These are phyloP conservation scores for Trichoderma sp. DNA, from an alignment of 2,329 filamentous ascomycete genomes.

Conservation along the genomic window DNA sequence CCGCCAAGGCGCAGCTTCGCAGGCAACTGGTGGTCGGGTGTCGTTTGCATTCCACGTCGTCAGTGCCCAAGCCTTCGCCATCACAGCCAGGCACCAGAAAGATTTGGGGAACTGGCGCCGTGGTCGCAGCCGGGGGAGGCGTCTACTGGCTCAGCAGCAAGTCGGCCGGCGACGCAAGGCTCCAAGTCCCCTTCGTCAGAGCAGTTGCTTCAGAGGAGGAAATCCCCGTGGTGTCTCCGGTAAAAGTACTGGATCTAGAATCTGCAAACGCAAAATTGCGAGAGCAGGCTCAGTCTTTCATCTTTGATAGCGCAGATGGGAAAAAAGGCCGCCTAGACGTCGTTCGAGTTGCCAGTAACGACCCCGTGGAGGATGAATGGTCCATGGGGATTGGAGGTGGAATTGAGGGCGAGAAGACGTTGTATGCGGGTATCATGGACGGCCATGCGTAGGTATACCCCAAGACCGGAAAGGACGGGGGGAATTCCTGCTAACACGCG, in stretches of 20 bases:
- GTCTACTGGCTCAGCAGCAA: neutral
- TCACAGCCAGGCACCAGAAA: neutral
- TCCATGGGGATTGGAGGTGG: slow-evolving; percentile 39
- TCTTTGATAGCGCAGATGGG: slow-evolving; percentile 36
- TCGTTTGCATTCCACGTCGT: neutral
- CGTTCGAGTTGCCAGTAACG: slow-evolving; percentile 42
- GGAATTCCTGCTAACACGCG: neutral
- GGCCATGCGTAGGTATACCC: slow-evolving; percentile 49
- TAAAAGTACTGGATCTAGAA: slow-evolving; percentile 35
- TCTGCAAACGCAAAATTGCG: slow-evolving; percentile 40
- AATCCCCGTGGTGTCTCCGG: slow-evolving; percentile 36
- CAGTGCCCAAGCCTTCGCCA: neutral
- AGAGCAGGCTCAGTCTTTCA: slow-evolving; percentile 37
- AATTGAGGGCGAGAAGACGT: slow-evolving; percentile 34
- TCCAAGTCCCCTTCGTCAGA: slow-evolving; percentile 16
- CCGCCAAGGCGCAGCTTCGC: neutral
- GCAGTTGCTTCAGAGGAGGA: slow-evolving; percentile 31
- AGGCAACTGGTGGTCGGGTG: neutral
- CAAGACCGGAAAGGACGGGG: neutral
- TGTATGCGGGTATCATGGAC: slow-evolving; percentile 50
- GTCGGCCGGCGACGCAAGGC: neutral
- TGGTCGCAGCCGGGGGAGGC: neutral
- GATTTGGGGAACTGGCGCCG: neutral
- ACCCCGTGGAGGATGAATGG: slow-evolving; percentile 44
- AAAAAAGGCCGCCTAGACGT: slow-evolving; percentile 40